A percentile compares a stretch with the other conserved stretches of the same genome.
Conservation (phyloP, 2,329 filamentous ascomycete species). For the Sarocladiaceae sp. region DNA sequence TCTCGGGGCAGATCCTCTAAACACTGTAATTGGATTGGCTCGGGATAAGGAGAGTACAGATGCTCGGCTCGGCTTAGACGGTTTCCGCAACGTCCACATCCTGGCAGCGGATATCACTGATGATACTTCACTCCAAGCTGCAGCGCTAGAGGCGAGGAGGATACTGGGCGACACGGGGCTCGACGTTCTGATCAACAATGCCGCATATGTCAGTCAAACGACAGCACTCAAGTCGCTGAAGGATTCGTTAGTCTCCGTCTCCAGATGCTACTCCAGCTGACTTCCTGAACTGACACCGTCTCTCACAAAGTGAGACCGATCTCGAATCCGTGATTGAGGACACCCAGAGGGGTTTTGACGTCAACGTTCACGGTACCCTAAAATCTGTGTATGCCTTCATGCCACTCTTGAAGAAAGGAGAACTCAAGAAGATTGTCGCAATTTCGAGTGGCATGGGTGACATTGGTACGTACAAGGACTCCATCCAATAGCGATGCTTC, state of each 20-base stretch:
- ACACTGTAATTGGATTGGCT: background rate
- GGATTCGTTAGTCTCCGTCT: background rate
- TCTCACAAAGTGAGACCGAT: background rate
- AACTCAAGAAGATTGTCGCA: background rate
- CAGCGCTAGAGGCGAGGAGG: background rate
- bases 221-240: background rate
- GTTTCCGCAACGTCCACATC: background rate
- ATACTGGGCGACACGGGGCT: constrained; percentile 15
- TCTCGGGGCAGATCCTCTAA: background rate
- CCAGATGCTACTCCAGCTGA: background rate
- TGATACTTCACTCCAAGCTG: background rate
- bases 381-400: background rate
- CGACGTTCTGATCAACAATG: constrained; percentile 38
- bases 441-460: constrained; percentile 1
- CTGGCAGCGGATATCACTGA: background rate
- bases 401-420: background rate
- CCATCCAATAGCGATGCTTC: too few species aligned
- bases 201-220: constrained; percentile 19
- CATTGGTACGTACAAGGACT: background rate
- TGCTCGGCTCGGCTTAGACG: background rate
- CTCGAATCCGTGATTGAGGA: background rate
- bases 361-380: background rate
- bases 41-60: background rate
- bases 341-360: background rate
- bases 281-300: background rate